Percentiles rank a stretch among this genome's conserved stretches.
Conservation (phyloP, 192 early-diverging fungal genomes). For the Funneliformis geosporum region DNA sequence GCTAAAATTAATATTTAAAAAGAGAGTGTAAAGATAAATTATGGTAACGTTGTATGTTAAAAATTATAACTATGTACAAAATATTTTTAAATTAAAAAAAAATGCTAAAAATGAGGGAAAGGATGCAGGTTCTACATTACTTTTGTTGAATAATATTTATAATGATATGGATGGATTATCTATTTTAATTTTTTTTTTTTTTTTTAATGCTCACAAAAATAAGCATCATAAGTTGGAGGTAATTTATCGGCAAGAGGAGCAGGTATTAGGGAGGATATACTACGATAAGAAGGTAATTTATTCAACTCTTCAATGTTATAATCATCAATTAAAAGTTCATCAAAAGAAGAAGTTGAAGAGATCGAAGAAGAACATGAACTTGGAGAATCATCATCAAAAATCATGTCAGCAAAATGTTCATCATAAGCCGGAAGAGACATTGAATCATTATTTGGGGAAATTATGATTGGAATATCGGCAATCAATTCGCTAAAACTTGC, state of each 20-base stretch:
- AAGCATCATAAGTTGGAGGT: background rate
- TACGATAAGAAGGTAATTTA: background rate
- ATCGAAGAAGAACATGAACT: background rate
- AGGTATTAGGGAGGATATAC: background rate
- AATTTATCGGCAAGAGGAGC: background rate
- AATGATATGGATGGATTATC: no score
- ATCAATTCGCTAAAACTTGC: conserved; percentile 38
- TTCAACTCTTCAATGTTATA: background rate
- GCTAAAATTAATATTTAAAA: no score
- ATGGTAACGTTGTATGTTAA: no score
- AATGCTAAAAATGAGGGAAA: no score
- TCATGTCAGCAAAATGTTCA: background rate
- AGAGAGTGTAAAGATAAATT: no score
- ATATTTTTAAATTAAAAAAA: no score
- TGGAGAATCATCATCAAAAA: background rate
- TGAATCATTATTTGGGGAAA: conserved; percentile 25
- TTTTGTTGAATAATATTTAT: no score
- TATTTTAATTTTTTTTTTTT: no score
- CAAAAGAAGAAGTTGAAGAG: background rate
- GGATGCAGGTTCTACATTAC: no score
- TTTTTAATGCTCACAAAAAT: background rate
- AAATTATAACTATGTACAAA: no score
- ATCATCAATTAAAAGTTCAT: background rate
- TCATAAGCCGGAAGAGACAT: conserved; percentile 8
- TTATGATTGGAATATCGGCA: conserved; percentile 39